Percentiles rank a stretch among this genome's conserved stretches.
These are phyloP conservation scores for Microsporum canis DNA, from an alignment of 2,329 filamentous ascomycete species.

Conservation along the genomic window DNA sequence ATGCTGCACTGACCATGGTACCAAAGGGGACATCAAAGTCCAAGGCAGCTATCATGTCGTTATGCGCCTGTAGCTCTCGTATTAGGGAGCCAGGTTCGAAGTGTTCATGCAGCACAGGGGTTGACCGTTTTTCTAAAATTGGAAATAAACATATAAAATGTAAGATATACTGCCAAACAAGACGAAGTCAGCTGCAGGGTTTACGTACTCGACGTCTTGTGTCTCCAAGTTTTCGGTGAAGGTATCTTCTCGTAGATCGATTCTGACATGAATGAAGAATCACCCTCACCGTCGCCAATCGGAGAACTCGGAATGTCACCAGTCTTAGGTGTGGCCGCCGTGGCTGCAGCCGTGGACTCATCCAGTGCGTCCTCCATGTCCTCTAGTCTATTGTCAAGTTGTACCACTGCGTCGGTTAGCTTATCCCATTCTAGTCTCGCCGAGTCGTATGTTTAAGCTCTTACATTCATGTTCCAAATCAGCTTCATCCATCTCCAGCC, in stretches of 20 bases:
- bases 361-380: slow-evolving; percentile 50
- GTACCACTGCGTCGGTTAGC: slow-evolving; percentile 34
- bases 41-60: slow-evolving; percentile 74
- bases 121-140: slow-evolving; percentile 50
- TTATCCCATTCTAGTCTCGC: slow-evolving; percentile 20
- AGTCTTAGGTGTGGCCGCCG: slow-evolving; percentile 27
- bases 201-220: slow-evolving; percentile 32
- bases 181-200: neutral
- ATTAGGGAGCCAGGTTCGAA: slow-evolving; percentile 83
- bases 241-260: slow-evolving; percentile 93
- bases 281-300: slow-evolving; percentile 43
- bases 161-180: slow-evolving; percentile 3
- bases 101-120: slow-evolving; percentile 92
- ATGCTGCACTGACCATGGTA: slow-evolving; percentile 78
- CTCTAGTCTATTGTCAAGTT: slow-evolving; percentile 51
- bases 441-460: no score
- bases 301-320: slow-evolving; percentile 35
- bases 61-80: slow-evolving; percentile 77
- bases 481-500: slow-evolving; percentile 79
- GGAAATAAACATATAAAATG: slow-evolving; percentile 4
- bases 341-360: slow-evolving; percentile 23
- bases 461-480: slow-evolving; percentile 78
- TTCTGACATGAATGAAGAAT: slow-evolving; percentile 81
- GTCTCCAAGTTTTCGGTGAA: slow-evolving; percentile 43
- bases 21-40: slow-evolving; percentile 98